These are phyloP conservation scores for Thoreauomyces humboldtii DNA, from an alignment of 192 early-diverging fungal species.

Conservation along the genomic window DNA sequence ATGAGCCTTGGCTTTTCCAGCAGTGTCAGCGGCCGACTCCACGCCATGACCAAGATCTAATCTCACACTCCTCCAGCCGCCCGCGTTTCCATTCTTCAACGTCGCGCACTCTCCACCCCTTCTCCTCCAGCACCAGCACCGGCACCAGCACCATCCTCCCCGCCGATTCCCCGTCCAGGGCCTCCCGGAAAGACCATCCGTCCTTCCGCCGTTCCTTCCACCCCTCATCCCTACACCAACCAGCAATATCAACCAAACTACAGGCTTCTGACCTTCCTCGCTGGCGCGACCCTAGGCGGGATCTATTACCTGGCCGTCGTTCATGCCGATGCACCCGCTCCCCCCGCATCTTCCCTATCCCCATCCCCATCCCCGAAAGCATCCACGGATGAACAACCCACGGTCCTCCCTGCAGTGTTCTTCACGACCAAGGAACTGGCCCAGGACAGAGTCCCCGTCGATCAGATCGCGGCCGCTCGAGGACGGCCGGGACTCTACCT, in stretches of 20 bases:
- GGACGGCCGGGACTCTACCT: conserved; percentile 9
- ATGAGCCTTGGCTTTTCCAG: no score
- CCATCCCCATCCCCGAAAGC: no score
- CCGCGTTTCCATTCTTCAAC: no score
- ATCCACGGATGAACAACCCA: neutral
- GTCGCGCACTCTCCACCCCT: no score
- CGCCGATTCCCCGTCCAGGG: neutral
- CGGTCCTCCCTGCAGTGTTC: neutral
- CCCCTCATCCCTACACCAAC: neutral
- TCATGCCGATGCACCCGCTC: neutral
- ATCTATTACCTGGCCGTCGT: neutral
- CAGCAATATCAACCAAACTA: neutral
- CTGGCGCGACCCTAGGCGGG: neutral
- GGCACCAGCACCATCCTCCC: no score
- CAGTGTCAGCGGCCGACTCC: no score
- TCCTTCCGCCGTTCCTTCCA: neutral
- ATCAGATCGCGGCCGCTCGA: conserved; percentile 3
- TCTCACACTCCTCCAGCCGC: no score
- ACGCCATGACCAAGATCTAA: no score
- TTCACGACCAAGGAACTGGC: neutral
- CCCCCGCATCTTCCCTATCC: no score
- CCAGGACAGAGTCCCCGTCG: neutral
- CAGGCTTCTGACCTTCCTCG: neutral
- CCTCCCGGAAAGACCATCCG: neutral
- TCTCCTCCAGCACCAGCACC: no score